Evolutionary conservation across 129 eudicot genomes (phyloP).

Genomic region (Glebionis coronaria): DNA sequence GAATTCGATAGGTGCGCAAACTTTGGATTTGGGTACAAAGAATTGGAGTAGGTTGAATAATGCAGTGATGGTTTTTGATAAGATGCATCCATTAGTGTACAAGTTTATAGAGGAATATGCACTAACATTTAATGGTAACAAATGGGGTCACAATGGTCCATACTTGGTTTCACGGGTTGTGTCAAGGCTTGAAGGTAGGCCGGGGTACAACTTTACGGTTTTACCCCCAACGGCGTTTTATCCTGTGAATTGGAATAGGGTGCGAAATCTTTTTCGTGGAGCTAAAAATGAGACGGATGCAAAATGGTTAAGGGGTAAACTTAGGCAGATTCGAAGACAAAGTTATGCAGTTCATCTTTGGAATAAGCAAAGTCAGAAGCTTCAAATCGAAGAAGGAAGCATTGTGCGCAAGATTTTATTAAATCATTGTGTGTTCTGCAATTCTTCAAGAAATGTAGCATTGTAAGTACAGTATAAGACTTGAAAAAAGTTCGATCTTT

Average conservation of each 20-base stretch:
- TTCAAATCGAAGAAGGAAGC: constrained; percentile 69
- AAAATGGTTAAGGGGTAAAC: constrained; percentile 57
- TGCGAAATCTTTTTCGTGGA: constrained; percentile 56
- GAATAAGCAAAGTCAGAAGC: constrained; percentile 81
- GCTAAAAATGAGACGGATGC: constrained; percentile 49
- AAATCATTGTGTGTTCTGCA: constrained; percentile 59
- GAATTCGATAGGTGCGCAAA: constrained; percentile 86
- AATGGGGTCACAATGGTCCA: constrained; percentile 99
- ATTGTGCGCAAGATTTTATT: constrained; percentile 55
- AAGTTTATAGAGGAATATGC: constrained; percentile 88
- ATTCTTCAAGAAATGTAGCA: constrained; percentile 23
- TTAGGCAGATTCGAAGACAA: constrained; percentile 48
- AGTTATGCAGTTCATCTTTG: constrained; percentile 86
- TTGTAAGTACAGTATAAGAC: constrained; percentile 29
- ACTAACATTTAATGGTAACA: constrained; percentile 85
- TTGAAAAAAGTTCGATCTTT: constrained; percentile 9
- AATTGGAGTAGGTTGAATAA: constrained; percentile 86
- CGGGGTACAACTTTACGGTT: constrained; percentile 53
- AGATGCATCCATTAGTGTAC: constrained; percentile 75
- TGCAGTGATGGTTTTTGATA: constrained; percentile 94
- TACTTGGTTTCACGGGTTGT: constrained; percentile 94
- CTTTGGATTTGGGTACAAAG: constrained; percentile 48
- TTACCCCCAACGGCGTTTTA: constrained; percentile 80
- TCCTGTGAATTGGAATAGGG: constrained; percentile 83
- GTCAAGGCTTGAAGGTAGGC: constrained; percentile 47